Evolutionary conservation across 805 yeast species (phyloP).

Genomic region (Isabelozyma rhagii): DNA sequence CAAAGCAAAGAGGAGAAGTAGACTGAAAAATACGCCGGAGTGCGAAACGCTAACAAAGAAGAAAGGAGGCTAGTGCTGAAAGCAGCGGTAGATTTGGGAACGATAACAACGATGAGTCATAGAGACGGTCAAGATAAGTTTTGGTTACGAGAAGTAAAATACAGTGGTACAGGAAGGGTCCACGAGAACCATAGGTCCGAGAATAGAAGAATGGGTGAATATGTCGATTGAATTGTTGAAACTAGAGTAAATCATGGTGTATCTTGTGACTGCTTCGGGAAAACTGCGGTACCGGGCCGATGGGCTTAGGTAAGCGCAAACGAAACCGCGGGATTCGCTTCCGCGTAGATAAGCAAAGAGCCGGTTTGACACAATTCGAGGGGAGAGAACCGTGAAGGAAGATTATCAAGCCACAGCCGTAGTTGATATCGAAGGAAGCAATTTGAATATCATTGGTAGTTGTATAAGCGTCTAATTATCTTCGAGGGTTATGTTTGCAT

Average conservation of each 20-base stretch:
- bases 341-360: neutral
- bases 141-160: neutral
- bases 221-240: neutral
- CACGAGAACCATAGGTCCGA: neutral
- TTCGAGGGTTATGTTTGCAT: no score
- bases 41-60: neutral
- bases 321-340: neutral
- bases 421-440: no score
- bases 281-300: neutral
- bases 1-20: neutral
- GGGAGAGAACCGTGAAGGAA: no score
- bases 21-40: neutral
- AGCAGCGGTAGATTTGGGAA: neutral
- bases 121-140: neutral
- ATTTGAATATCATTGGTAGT: no score
- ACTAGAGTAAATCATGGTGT: neutral
- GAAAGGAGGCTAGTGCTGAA: neutral
- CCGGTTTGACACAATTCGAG: no score
- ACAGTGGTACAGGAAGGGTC: neutral
- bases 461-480: no score
- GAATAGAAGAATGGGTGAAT: neutral
- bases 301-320: neutral
- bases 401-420: no score
- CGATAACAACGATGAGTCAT: neutral
- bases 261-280: neutral